These are phyloP conservation scores for Gamsiella multidivaricata DNA, from an alignment of 192 early-diverging fungal genomes.

Conservation along the genomic window DNA sequence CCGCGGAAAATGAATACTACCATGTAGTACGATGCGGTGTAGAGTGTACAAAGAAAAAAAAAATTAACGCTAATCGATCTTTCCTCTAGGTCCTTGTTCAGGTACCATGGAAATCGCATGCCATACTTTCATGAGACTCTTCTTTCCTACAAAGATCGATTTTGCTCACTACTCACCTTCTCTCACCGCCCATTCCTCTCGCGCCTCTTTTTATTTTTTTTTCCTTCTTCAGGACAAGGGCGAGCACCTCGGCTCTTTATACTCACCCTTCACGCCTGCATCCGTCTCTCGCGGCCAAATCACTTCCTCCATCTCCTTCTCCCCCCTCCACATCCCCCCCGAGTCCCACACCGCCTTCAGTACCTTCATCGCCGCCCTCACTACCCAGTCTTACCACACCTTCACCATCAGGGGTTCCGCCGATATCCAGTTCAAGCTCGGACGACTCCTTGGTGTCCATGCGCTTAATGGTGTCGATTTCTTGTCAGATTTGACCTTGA, in stretches of 20 bases:
- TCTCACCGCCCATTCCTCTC: too few species aligned
- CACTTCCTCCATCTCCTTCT: slow-evolving; percentile 7
- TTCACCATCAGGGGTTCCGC: slow-evolving; percentile 36
- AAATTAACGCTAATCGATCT: neutral
- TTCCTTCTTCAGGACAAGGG: slow-evolving; percentile 17
- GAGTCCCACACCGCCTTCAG: slow-evolving; percentile 1
- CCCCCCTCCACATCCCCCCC: slow-evolving; percentile 11
- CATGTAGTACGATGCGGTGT: too few species aligned
- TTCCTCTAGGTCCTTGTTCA: slow-evolving; percentile 19
- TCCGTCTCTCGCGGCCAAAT: slow-evolving; percentile 15
- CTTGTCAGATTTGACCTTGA: slow-evolving; percentile 28
- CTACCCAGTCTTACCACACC: slow-evolving; percentile 22
- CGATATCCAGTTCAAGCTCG: slow-evolving; percentile 36
- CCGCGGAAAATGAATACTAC: too few species aligned
- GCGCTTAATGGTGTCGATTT: slow-evolving; percentile 27
- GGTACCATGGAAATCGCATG: too few species aligned
- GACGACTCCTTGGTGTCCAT: slow-evolving; percentile 29
- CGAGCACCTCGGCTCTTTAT: slow-evolving; percentile 20
- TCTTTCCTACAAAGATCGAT: too few species aligned
- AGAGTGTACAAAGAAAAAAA: too few species aligned
- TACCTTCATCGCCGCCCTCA: slow-evolving; percentile 20
- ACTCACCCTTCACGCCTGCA: slow-evolving; percentile 31
- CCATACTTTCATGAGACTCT: too few species aligned
- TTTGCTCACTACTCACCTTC: too few species aligned
- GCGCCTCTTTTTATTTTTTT: neutral